phyloP scores from a whole-genome alignment of 2,329 filamentous ascomycete species.

The Alternaria sp. region DNA sequence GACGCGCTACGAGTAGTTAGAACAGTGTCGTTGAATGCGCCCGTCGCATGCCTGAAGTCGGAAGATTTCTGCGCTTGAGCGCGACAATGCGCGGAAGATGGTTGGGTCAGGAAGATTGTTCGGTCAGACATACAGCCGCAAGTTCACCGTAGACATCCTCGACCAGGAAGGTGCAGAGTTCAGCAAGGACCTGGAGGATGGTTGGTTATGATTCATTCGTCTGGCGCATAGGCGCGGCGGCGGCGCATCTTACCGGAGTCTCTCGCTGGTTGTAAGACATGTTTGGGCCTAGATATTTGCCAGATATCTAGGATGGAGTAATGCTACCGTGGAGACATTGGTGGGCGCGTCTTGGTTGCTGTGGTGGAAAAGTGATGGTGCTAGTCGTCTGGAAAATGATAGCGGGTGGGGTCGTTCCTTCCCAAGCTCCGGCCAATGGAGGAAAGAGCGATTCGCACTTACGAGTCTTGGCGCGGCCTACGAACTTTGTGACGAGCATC shows the following conservation, averaged over 20 bases:
- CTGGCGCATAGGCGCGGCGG: slow-evolving; percentile 8
- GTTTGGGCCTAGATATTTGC: slow-evolving; percentile 44
- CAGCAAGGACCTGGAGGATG: slow-evolving; percentile 72
- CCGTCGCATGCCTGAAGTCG: slow-evolving; percentile 10
- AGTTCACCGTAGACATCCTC: slow-evolving; percentile 91
- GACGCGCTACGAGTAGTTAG: slow-evolving; percentile 71
- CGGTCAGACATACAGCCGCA: slow-evolving; percentile 71
- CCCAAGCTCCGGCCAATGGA: slow-evolving; percentile 17
- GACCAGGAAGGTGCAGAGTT: slow-evolving; percentile 90
- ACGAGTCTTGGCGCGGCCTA: slow-evolving; percentile 22
- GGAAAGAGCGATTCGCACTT: slow-evolving; percentile 12
- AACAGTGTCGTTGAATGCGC: slow-evolving; percentile 11
- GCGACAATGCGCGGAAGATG: not conserved
- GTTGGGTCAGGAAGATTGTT: too few relatives aligned
- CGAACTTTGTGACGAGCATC: slow-evolving; percentile 13
- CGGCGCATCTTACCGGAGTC: slow-evolving; percentile 44
- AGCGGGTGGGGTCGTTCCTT: slow-evolving; percentile 15
- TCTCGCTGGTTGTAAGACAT: slow-evolving; percentile 50
- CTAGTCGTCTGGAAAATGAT: slow-evolving; percentile 5
- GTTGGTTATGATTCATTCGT: slow-evolving; percentile 53
- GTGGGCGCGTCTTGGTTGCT: slow-evolving; percentile 6
- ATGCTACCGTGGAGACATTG: slow-evolving; percentile 46
- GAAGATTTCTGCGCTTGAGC: not conserved
- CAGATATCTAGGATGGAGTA: slow-evolving; percentile 42
- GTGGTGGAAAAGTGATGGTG: not conserved